phyloP scores from a whole-genome alignment of 2,329 filamentous ascomycete genomes.

The Penicillium sp. region DNA sequence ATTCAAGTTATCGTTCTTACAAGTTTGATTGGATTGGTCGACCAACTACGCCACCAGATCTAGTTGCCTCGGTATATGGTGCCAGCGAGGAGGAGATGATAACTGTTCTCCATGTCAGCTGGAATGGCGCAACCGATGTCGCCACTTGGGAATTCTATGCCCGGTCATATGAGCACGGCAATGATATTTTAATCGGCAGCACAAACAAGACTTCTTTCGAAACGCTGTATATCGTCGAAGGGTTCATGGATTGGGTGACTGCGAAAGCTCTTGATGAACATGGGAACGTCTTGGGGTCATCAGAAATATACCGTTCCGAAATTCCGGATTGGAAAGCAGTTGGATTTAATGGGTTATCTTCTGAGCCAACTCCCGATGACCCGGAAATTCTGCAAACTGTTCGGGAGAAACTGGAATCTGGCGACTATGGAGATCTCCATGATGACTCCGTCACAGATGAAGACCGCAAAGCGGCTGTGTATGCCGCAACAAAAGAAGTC shows the following conservation, averaged over 20 bases:
- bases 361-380: conserved; percentile 25
- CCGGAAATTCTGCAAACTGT: conserved; percentile 14
- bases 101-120: conserved; percentile 36
- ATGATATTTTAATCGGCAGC: conserved; percentile 29
- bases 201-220: conserved; percentile 42
- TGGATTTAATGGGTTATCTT: conserved; percentile 21
- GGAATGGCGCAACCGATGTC: conserved; percentile 43
- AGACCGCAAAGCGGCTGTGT: conserved; percentile 8
- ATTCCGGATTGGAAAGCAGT: conserved; percentile 29
- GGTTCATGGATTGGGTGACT: conserved; percentile 37
- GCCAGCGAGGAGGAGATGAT: conserved; percentile 18
- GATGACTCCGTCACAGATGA: neutral
- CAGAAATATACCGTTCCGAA: conserved; percentile 19
- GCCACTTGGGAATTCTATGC: conserved; percentile 36
- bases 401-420: neutral
- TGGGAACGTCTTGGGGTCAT: conserved; percentile 29
- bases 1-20: conserved; percentile 43
- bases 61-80: conserved; percentile 32
- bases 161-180: conserved; percentile 27
- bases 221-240: conserved; percentile 37
- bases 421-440: conserved; percentile 1
- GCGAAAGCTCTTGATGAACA: conserved; percentile 34
- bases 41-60: conserved; percentile 29
- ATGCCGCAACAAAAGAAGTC: conserved; percentile 17
- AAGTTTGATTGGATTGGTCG: conserved; percentile 39